Percentiles rank a stretch among this genome's conserved stretches.
phyloP scores from a whole-genome alignment of 2,329 filamentous ascomycete genomes.

The Acephala macrosclerotiorum region DNA sequence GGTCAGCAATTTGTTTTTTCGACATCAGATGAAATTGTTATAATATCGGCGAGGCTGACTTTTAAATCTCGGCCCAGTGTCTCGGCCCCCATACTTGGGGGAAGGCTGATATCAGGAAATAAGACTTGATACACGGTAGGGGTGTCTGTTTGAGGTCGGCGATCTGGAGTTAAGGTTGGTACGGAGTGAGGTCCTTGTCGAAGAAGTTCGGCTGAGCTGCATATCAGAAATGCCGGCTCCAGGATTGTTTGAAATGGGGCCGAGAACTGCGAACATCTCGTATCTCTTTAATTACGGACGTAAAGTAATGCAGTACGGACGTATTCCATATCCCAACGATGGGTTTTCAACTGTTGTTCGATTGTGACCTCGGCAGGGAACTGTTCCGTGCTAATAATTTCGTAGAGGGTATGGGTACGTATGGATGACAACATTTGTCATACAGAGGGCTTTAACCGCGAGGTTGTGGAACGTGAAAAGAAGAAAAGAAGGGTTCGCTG shows the following conservation, averaged over 20 bases:
- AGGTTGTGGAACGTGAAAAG: background rate
- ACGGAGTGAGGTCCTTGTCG: background rate
- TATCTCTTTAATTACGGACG: background rate
- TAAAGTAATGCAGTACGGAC: background rate
- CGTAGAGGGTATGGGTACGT: too few relatives aligned
- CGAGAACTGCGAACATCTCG: background rate
- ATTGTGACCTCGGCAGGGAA: too few relatives aligned
- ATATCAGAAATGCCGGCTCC: conserved; percentile 1
- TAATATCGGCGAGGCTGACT: background rate
- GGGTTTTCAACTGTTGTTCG: too few relatives aligned
- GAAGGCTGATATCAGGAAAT: background rate
- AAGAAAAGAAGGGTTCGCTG: background rate
- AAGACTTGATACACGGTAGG: background rate
- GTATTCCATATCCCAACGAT: too few relatives aligned
- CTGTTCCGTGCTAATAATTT: too few relatives aligned
- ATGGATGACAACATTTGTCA: too few relatives aligned
- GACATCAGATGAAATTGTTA: background rate
- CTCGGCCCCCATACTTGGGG: background rate
- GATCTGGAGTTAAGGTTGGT: background rate
- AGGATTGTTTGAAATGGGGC: background rate
- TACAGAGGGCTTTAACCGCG: too few relatives aligned
- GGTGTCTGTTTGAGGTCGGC: background rate
- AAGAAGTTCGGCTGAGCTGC: background rate
- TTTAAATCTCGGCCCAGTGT: background rate
- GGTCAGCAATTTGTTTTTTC: background rate